Evolutionary conservation across 345 rosid species (phyloP).

Genomic region (Sonneratia alba): DNA sequence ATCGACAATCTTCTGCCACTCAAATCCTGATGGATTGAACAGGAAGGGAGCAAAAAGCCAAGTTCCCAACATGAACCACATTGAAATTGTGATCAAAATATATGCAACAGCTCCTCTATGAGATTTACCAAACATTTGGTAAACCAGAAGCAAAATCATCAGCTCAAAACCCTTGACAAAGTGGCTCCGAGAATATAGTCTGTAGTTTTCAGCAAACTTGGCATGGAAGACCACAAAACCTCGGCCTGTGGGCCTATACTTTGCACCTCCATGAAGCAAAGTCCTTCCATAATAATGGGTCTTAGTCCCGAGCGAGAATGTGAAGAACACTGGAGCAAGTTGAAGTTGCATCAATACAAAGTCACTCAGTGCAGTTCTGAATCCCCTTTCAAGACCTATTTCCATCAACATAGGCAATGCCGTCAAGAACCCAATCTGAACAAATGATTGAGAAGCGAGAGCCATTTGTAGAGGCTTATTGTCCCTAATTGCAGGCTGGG

Average conservation of each 20-base stretch:
- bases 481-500: constrained; percentile 68
- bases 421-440: constrained; percentile 93
- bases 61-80: constrained; percentile 99
- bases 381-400: constrained; percentile 93
- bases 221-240: constrained; percentile 99
- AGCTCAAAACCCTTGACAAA: constrained; percentile 95
- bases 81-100: constrained; percentile 74
- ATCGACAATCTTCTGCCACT: constrained; percentile 99
- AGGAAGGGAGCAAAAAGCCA: constrained; percentile 99
- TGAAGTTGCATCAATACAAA: constrained; percentile 94
- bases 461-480: constrained; percentile 95
- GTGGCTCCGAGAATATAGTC: constrained; percentile 97
- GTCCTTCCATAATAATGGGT: constrained; percentile 97
- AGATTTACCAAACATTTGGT: constrained; percentile 72
- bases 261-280: constrained; percentile 94
- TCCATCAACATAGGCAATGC: constrained; percentile 99
- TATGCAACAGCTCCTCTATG: constrained; percentile 87
- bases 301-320: constrained; percentile 98
- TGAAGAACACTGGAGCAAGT: constrained; percentile 92
- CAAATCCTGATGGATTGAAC: constrained; percentile 97
- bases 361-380: constrained; percentile 90
- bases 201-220: constrained; percentile 95
- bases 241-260: constrained; percentile 92
- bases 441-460: constrained; percentile 97
- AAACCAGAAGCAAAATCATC: constrained; percentile 86